Conservation (phyloP, 306 rosid genomes). For the Casuarina equisetifolia region DNA sequence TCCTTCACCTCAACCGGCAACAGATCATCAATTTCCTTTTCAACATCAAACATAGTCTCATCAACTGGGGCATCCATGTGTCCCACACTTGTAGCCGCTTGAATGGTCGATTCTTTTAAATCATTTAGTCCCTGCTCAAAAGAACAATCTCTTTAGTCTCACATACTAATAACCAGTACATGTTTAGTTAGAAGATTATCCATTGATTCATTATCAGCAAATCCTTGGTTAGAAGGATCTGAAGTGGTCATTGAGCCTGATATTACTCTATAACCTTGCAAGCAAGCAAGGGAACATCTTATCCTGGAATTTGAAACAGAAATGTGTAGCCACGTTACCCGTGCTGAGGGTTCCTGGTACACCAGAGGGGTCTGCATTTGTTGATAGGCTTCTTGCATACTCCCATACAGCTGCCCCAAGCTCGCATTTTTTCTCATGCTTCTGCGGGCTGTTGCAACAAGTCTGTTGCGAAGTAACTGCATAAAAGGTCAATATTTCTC, state of each 20-base stretch:
- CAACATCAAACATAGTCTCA: conserved; percentile 78
- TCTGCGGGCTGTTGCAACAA: conserved; percentile 64
- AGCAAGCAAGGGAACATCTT: neutral
- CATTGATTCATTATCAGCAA: no score
- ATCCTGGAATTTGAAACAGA: neutral
- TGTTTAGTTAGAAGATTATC: neutral
- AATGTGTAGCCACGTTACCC: conserved; percentile 39
- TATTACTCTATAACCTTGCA: neutral
- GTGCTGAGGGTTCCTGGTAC: conserved; percentile 69
- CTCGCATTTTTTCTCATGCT: conserved; percentile 85
- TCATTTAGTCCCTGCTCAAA: conserved; percentile 72
- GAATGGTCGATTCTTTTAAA: conserved; percentile 80
- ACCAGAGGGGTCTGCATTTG: conserved; percentile 97
- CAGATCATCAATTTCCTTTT: conserved; percentile 91
- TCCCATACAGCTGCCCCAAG: conserved; percentile 88
- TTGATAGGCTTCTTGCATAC: conserved; percentile 88
- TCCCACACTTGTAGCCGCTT: conserved; percentile 84
- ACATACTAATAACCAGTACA: neutral
- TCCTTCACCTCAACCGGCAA: conserved; percentile 97
- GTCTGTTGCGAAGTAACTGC: conserved; percentile 87
- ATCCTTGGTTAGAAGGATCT: no score
- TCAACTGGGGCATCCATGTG: conserved; percentile 83
- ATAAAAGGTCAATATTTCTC: conserved; percentile 10
- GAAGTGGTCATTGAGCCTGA: no score
- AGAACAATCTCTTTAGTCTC: neutral